phyloP scores from a whole-genome alignment of 2,329 filamentous ascomycete genomes.

The Colletotrichum sublineola region DNA sequence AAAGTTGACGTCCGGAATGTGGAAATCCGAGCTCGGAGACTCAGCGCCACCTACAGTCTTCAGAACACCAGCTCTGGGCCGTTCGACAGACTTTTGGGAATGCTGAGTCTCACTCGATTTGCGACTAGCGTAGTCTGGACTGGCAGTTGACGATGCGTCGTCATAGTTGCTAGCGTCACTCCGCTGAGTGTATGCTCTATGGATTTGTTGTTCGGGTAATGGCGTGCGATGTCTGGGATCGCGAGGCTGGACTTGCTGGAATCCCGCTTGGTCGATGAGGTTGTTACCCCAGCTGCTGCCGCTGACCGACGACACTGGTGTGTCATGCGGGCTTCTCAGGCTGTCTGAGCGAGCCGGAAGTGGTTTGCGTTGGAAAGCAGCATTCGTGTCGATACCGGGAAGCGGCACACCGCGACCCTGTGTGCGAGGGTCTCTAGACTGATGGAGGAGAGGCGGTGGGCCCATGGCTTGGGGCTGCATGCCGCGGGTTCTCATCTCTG shows the following conservation, averaged over 20 bases:
- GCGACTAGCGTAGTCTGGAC: constrained; percentile 83
- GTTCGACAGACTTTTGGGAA: constrained; percentile 66
- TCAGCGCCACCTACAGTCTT: constrained; percentile 78
- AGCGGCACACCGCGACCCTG: constrained; percentile 43
- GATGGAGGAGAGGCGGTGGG: constrained; percentile 23
- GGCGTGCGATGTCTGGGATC: constrained; percentile 44
- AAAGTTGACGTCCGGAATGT: constrained; percentile 85
- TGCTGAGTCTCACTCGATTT: constrained; percentile 61
- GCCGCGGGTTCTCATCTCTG: constrained; percentile 45
- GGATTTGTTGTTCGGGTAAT: constrained; percentile 44
- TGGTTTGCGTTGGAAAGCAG: constrained; percentile 64
- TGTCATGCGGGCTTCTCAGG: constrained; percentile 49
- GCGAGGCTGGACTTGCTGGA: constrained; percentile 60
- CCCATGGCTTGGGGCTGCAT: constrained; percentile 45
- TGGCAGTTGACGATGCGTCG: constrained; percentile 73
- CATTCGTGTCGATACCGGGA: constrained; percentile 40
- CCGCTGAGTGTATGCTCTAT: constrained; percentile 50
- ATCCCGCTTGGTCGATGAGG: constrained; percentile 62
- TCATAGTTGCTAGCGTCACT: constrained; percentile 67
- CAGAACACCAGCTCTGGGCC: constrained; percentile 82
- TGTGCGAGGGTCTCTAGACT: constrained; percentile 23
- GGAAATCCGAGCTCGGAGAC: constrained; percentile 52
- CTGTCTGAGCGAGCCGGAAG: constrained; percentile 58
- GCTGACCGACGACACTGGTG: constrained; percentile 54
- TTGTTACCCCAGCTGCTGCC: constrained; percentile 56